Evolutionary conservation across 1,139 yeast species (phyloP).

Genomic region (Debaryomyces sp.): DNA sequence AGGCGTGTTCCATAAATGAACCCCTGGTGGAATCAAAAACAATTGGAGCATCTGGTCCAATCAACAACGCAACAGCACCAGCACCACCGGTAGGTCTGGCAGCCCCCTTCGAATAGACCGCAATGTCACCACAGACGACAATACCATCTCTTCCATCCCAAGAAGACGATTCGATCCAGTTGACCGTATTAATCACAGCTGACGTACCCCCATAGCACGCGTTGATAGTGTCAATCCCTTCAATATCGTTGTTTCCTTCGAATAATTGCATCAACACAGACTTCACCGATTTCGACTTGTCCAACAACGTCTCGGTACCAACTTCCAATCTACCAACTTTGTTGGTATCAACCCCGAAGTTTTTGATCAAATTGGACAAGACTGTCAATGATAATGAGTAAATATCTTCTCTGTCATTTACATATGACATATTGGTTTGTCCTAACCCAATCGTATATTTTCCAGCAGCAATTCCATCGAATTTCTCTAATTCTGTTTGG

Average conservation of each 20-base stretch:
- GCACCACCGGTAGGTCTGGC: constrained; percentile 99
- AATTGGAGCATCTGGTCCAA: constrained; percentile 98
- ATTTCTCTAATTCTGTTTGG: constrained; percentile 85
- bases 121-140: constrained; percentile 97
- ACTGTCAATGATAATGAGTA: constrained; percentile 91
- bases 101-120: constrained; percentile 94
- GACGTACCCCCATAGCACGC: constrained; percentile 99
- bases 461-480: constrained; percentile 87
- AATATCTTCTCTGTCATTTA: constrained; percentile 96
- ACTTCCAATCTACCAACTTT: constrained; percentile 94
- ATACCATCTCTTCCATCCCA: constrained; percentile 99
- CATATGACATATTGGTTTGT: constrained; percentile 97
- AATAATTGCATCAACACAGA: constrained; percentile 94
- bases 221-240: constrained; percentile 94
- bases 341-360: constrained; percentile 79
- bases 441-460: constrained; percentile 98
- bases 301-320: constrained; percentile 96
- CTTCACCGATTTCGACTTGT: constrained; percentile 96
- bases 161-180: constrained; percentile 94
- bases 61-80: constrained; percentile 91
- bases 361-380: constrained; percentile 70
- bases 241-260: constrained; percentile 86
- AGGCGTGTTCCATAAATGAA: constrained; percentile 92
- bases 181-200: constrained; percentile 89
- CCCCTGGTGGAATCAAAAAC: constrained; percentile 91